Evolutionary conservation across 176 grass and related monocot genomes (phyloP).

Genomic region (Triticum dicoccoides): DNA sequence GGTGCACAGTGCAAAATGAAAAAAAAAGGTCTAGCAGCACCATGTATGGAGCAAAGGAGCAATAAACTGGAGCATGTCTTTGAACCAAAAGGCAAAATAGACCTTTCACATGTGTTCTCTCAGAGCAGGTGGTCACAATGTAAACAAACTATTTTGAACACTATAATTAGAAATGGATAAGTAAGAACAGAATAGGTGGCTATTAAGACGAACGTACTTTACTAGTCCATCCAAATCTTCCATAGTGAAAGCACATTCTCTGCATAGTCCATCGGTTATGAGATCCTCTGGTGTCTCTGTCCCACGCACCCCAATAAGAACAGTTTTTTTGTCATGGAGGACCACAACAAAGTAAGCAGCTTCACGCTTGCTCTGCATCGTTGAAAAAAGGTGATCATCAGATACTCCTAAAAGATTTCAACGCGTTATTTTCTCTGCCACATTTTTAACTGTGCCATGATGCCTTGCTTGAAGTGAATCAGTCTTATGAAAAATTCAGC

Average conservation of each 20-base stretch:
- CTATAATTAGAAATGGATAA: slow-evolving; percentile 4
- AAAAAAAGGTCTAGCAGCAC: not conserved
- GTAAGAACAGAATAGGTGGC: slow-evolving; percentile 10
- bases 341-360: slow-evolving; percentile 92
- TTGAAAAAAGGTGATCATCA: slow-evolving; percentile 10
- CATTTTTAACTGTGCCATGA: not conserved
- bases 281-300: slow-evolving; percentile 97
- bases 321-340: slow-evolving; percentile 74
- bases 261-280: slow-evolving; percentile 89
- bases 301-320: slow-evolving; percentile 82
- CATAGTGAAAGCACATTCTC: slow-evolving; percentile 74
- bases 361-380: slow-evolving; percentile 72
- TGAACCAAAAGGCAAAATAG: not conserved
- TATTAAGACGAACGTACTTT: slow-evolving; percentile 47
- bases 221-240: slow-evolving; percentile 90
- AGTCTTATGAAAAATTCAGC: not conserved
- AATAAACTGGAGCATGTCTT: not conserved
- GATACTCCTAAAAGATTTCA: not conserved
- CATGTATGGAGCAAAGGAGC: not conserved
- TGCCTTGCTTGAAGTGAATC: not conserved
- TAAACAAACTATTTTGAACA: slow-evolving; percentile 10
- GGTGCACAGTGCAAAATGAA: not conserved
- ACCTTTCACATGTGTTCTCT: not conserved
- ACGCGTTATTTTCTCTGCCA: not conserved
- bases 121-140: not conserved